These are phyloP conservation scores for Collybia mongolica DNA, from an alignment of 768 basidiomycete species.

Conservation along the genomic window DNA sequence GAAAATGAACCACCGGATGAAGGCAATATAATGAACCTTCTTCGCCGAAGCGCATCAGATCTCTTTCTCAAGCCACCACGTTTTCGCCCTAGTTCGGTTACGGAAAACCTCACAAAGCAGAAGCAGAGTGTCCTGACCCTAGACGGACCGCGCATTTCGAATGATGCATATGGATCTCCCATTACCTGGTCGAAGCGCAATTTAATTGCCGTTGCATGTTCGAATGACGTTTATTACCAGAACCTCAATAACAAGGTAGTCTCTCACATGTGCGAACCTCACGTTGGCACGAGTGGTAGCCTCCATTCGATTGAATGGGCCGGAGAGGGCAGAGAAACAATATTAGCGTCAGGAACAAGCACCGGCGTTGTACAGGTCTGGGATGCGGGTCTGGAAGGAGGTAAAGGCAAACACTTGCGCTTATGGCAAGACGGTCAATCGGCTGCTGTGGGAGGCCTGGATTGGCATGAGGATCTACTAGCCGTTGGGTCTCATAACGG, in stretches of 20 bases:
- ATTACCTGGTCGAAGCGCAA: conserved; percentile 63
- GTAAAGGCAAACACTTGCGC: conserved; percentile 32
- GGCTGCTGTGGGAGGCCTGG: conserved; percentile 31
- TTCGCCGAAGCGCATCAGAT: conserved; percentile 52
- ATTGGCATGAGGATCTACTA: conserved; percentile 61
- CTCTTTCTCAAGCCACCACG: conserved; percentile 38
- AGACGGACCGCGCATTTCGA: conserved; percentile 63
- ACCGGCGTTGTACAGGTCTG: conserved; percentile 52
- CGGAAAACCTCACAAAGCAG: conserved; percentile 52
- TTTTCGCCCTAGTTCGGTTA: conserved; percentile 43
- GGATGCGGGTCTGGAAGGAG: conserved; percentile 38
- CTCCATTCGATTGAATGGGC: conserved; percentile 55
- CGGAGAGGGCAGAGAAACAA: conserved; percentile 32
- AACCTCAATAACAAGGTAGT: conserved; percentile 56
- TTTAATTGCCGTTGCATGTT: conserved; percentile 62
- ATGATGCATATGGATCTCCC: conserved; percentile 53
- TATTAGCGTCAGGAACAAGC: conserved; percentile 53
- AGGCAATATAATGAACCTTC: conserved; percentile 40
- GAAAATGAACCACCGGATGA: conserved; percentile 26
- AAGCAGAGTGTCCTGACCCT: conserved; percentile 57
- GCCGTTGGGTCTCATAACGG: conserved; percentile 65
- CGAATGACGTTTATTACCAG: conserved; percentile 59
- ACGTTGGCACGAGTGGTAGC: conserved; percentile 27
- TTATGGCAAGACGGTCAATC: conserved; percentile 37
- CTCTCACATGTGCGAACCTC: conserved; percentile 45